Conservation (phyloP, 2,329 filamentous ascomycete genomes). For the Colletotrichum kahawae region DNA sequence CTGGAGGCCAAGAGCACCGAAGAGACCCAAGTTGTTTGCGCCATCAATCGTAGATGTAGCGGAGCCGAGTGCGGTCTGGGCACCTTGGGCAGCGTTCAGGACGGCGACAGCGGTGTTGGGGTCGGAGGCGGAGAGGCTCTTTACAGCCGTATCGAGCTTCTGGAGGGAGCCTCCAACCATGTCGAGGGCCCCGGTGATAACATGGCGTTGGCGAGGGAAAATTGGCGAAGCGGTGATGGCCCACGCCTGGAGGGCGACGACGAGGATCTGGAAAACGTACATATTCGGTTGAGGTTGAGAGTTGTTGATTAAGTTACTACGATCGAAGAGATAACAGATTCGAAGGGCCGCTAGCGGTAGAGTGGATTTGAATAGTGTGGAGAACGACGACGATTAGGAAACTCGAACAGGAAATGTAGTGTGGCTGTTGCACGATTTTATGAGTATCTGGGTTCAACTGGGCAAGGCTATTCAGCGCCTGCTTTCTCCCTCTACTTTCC, state of each 20-base stretch:
- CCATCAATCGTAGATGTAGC: not conserved
- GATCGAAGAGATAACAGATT: not conserved
- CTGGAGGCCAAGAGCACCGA: conserved; percentile 15
- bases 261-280: not conserved
- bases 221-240: conserved; percentile 10
- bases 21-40: not conserved
- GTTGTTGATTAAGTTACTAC: not conserved
- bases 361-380: not conserved
- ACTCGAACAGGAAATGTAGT: not conserved
- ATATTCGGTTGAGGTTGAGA: not conserved
- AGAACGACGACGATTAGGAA: not conserved
- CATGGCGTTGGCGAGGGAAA: not conserved
- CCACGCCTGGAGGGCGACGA: conserved; percentile 14
- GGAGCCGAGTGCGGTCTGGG: not conserved
- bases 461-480: not conserved
- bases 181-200: conserved; percentile 9
- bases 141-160: conserved; percentile 15
- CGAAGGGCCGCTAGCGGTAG: not conserved
- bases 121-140: not conserved
- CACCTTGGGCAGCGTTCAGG: conserved; percentile 1
- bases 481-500: conserved; percentile 1
- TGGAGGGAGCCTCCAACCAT: not conserved
- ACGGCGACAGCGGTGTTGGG: not conserved
- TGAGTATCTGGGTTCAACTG: not conserved
- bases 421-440: conserved; percentile 13